Conservation (phyloP, 2,329 filamentous ascomycete species). For the Fulvia fulva region DNA sequence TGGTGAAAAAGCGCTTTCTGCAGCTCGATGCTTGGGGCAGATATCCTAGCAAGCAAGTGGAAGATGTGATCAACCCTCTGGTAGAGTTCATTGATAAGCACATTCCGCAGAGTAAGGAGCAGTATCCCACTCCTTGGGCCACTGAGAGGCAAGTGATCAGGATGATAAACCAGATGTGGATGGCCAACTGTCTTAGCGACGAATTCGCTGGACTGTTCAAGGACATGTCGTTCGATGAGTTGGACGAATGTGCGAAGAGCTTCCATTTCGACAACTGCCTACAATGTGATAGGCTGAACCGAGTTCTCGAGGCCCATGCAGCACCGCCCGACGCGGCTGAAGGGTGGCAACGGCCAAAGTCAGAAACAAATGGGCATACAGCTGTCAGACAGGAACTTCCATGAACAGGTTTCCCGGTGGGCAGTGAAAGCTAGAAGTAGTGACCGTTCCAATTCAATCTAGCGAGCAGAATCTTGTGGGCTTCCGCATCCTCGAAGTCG, state of each 20-base stretch:
- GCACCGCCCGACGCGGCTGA: neutral
- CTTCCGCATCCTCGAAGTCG: conserved; percentile 12
- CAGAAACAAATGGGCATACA: neutral
- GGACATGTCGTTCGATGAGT: conserved; percentile 48
- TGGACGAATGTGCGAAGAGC: conserved; percentile 52
- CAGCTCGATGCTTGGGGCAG: conserved; percentile 56
- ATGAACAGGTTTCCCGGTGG: neutral
- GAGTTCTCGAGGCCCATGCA: conserved; percentile 51
- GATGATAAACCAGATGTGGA: conserved; percentile 45
- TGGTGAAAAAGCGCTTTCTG: conserved; percentile 53
- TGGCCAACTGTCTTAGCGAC: conserved; percentile 50
- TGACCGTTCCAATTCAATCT: conserved; percentile 19
- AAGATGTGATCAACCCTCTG: conserved; percentile 41
- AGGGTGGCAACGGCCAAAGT: neutral
- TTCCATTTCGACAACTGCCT: conserved; percentile 55
- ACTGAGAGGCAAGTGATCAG: conserved; percentile 36
- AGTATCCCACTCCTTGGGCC: conserved; percentile 32
- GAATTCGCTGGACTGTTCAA: conserved; percentile 57
- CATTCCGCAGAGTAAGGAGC: conserved; percentile 24
- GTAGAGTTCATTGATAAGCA: conserved; percentile 32
- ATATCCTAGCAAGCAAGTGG: conserved; percentile 37
- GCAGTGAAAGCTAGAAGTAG: neutral
- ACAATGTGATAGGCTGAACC: conserved; percentile 50
- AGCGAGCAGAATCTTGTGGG: conserved; percentile 15
- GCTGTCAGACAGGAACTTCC: neutral